These are phyloP conservation scores for Rubroboletus pulcherrimus DNA, from an alignment of 768 basidiomycete species.

Conservation along the genomic window DNA sequence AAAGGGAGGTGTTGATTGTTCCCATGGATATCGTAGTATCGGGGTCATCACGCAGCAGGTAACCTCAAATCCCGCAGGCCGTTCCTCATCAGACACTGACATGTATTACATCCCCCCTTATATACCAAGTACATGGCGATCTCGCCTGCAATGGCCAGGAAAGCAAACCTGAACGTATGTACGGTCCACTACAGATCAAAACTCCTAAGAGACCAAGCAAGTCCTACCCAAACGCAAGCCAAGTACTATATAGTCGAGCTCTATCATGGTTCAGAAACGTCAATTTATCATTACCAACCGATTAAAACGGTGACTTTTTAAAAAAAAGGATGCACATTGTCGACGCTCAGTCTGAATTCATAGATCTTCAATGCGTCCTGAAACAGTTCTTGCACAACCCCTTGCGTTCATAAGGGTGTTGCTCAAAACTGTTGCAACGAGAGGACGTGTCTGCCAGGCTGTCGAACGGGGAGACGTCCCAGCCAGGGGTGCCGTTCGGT, in stretches of 20 bases:
- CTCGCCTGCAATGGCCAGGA: neutral
- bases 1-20: no score
- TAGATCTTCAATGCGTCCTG: conserved; percentile 41
- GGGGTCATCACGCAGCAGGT: no score
- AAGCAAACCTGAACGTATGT: neutral
- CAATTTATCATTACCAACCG: conserved; percentile 6
- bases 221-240: neutral
- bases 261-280: neutral
- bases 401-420: conserved; percentile 62
- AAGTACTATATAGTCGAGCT: neutral
- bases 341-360: neutral
- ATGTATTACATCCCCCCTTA: no score
- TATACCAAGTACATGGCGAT: neutral
- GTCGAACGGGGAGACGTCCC: conserved; percentile 63
- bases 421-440: conserved; percentile 54
- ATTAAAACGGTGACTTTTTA: neutral
- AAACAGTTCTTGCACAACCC: conserved; percentile 68
- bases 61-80: no score
- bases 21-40: no score
- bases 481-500: conserved; percentile 29
- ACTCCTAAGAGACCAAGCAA: neutral
- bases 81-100: no score
- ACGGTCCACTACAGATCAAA: neutral
- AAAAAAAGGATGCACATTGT: neutral
- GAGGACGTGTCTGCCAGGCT: conserved; percentile 49